These are phyloP conservation scores for Aspergillus melleus DNA, from an alignment of 2,329 filamentous ascomycete genomes.

Conservation along the genomic window DNA sequence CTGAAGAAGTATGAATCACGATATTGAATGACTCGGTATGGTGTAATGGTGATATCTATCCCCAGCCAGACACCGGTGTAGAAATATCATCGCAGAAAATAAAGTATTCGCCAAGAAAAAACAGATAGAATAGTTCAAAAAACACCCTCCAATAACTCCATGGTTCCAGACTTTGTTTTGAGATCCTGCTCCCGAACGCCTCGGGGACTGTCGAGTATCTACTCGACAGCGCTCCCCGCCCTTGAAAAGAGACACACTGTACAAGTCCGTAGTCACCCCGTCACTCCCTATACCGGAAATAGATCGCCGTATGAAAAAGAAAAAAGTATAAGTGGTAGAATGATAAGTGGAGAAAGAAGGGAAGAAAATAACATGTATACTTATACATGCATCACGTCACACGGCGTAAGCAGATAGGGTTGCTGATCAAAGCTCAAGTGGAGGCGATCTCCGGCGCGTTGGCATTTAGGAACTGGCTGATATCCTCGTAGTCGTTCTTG, in stretches of 20 bases:
- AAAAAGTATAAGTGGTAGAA: slow-evolving; percentile 9
- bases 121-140: neutral
- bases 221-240: neutral
- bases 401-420: slow-evolving; percentile 22
- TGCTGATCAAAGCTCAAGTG: slow-evolving; percentile 22
- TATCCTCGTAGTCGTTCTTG: slow-evolving; percentile 39
- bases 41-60: neutral
- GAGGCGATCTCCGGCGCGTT: slow-evolving; percentile 41
- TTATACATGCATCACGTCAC: slow-evolving; percentile 37
- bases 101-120: neutral
- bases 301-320: slow-evolving; percentile 6
- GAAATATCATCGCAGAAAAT: neutral
- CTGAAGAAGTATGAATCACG: neutral
- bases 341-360: slow-evolving; percentile 13
- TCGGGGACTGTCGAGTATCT: neutral
- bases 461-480: slow-evolving; percentile 42
- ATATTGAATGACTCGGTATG: neutral
- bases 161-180: slow-evolving; percentile 15
- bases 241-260: slow-evolving; percentile 6
- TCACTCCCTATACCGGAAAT: neutral
- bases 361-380: slow-evolving; percentile 25
- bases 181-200: slow-evolving; percentile 18
- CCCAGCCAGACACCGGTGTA: neutral
- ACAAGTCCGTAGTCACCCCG: slow-evolving; percentile 1
- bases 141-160: slow-evolving; percentile 10